Conservation (phyloP, 2,329 filamentous ascomycete species). For the Trichoderma citrinoviride region DNA sequence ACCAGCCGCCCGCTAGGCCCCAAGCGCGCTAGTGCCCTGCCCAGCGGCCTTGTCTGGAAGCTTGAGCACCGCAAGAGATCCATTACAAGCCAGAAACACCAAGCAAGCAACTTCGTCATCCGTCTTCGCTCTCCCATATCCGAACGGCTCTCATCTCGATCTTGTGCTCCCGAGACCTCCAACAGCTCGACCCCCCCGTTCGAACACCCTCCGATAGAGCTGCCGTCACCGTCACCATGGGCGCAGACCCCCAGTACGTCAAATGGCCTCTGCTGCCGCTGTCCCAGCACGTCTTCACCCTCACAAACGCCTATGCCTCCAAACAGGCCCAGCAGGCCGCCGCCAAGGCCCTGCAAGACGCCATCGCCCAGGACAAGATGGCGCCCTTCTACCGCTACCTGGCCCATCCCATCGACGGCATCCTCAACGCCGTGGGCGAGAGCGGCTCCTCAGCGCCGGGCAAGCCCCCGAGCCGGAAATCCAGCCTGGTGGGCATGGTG, state of each 20-base stretch:
- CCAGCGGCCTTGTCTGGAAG: slow-evolving; percentile 15
- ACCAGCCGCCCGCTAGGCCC: slow-evolving; percentile 10
- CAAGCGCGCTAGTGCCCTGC: not conserved
- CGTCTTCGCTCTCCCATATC: not conserved
- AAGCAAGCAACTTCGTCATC: slow-evolving; percentile 19
- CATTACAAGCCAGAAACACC: not conserved
- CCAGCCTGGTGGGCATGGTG: slow-evolving; percentile 70
- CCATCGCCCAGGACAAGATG: slow-evolving; percentile 81
- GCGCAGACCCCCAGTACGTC: slow-evolving; percentile 79
- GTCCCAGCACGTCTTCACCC: slow-evolving; percentile 80
- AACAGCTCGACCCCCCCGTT: not conserved
- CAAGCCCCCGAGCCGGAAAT: slow-evolving; percentile 65
- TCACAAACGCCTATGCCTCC: slow-evolving; percentile 75
- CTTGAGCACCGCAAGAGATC: not conserved
- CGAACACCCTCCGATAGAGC: not conserved
- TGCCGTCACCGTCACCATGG: slow-evolving; percentile 55
- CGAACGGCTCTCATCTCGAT: not conserved
- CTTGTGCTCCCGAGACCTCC: not conserved
- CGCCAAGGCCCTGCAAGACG: slow-evolving; percentile 73
- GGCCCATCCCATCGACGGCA: slow-evolving; percentile 76
- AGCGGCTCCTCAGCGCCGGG: slow-evolving; percentile 47
- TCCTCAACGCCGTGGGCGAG: slow-evolving; percentile 75
- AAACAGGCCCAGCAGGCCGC: slow-evolving; percentile 65
- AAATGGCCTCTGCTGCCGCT: slow-evolving; percentile 80
- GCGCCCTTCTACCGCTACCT: slow-evolving; percentile 82